A percentile compares a stretch with the other conserved stretches of the same genome.
phyloP scores from a whole-genome alignment of 305 asterid species.

The Fraxinus angustifolia region DNA sequence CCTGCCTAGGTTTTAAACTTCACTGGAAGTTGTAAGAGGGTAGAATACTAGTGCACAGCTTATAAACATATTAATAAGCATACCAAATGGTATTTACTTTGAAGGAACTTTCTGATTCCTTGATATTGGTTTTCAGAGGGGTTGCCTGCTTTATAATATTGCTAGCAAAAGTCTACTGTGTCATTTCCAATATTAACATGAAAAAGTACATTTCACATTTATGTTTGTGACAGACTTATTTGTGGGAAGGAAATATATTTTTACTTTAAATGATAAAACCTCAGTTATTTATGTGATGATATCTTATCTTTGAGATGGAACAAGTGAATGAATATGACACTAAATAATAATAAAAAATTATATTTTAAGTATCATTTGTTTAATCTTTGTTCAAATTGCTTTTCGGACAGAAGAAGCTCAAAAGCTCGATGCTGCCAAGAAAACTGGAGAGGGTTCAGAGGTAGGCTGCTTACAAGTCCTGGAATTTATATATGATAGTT shows the following conservation, averaged over 20 bases:
- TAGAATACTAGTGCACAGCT: neutral
- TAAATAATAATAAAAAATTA: neutral
- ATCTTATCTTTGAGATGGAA: neutral
- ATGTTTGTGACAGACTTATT: neutral
- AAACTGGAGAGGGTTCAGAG: conserved; percentile 63
- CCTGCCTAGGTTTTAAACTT: neutral
- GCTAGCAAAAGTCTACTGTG: neutral
- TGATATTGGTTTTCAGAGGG: neutral
- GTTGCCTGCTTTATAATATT: neutral
- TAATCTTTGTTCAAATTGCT: conserved; percentile 7
- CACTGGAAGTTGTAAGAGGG: neutral
- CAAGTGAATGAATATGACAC: neutral
- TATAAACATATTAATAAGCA: neutral
- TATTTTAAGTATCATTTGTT: neutral
- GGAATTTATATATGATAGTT: neutral
- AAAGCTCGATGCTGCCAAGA: conserved; percentile 50
- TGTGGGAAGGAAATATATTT: neutral
- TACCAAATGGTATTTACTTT: neutral
- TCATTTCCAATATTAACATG: neutral
- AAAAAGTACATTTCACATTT: neutral
- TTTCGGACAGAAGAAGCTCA: conserved; percentile 50
- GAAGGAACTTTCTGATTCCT: neutral
- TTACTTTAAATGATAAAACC: neutral
- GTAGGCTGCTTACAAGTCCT: conserved; percentile 29
- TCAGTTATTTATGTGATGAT: neutral